These are phyloP conservation scores for Cutaneotrichosporon dermatis DNA, from an alignment of 1,284 basidiomycete genomes.

Conservation along the genomic window DNA sequence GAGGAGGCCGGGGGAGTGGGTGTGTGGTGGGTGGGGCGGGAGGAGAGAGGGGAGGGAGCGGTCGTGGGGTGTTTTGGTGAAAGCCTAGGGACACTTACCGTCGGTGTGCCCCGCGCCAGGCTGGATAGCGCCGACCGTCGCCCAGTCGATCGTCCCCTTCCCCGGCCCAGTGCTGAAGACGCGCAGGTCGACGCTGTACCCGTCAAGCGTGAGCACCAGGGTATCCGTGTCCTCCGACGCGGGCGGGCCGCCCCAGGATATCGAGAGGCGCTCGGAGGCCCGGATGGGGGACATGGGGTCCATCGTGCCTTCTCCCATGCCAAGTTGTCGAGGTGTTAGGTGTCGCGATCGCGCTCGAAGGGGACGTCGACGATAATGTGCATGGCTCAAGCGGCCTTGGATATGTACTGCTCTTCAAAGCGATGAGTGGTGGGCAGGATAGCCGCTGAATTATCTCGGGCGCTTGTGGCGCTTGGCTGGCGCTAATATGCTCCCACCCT, in stretches of 20 bases:
- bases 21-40: too few relatives aligned
- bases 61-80: neutral
- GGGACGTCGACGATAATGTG: too few relatives aligned
- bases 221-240: slow-evolving; percentile 38
- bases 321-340: too few relatives aligned
- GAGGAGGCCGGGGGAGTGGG: too few relatives aligned
- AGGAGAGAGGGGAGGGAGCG: too few relatives aligned
- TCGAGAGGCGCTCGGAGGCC: slow-evolving; percentile 34
- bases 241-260: slow-evolving; percentile 30
- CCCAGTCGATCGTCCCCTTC: slow-evolving; percentile 29
- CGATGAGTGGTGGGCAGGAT: too few relatives aligned
- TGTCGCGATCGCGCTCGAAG: too few relatives aligned
- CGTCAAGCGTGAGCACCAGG: slow-evolving; percentile 38
- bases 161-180: slow-evolving; percentile 22
- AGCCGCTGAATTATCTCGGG: too few relatives aligned
- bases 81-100: slow-evolving; percentile 9
- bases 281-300: slow-evolving; percentile 24
- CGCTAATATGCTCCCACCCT: too few relatives aligned
- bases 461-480: too few relatives aligned
- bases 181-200: slow-evolving; percentile 33
- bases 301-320: neutral
- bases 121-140: slow-evolving; percentile 21
- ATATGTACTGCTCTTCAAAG: too few relatives aligned
- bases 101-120: slow-evolving; percentile 18
- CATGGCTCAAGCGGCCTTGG: too few relatives aligned